phyloP scores from a whole-genome alignment of 2,329 filamentous ascomycete genomes.

The Bipolaris zeicola region DNA sequence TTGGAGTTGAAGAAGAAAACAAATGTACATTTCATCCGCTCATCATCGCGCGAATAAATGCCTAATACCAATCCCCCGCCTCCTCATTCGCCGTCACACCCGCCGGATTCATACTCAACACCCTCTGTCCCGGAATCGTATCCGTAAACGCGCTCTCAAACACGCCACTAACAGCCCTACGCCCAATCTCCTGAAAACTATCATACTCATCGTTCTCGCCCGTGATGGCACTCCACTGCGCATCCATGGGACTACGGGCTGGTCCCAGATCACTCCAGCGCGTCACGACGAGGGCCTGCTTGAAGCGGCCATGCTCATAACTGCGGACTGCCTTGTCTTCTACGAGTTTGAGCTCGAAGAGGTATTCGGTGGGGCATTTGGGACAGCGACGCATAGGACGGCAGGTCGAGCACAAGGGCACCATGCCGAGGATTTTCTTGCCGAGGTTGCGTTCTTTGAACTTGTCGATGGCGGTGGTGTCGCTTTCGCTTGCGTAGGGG shows the following conservation, averaged over 20 bases:
- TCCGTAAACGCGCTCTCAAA: conserved; percentile 64
- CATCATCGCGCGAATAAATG: too few relatives aligned
- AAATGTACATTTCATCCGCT: neutral
- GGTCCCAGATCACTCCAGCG: conserved; percentile 67
- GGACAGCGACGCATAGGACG: conserved; percentile 65
- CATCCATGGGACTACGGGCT: conserved; percentile 50
- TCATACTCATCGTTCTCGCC: conserved; percentile 53
- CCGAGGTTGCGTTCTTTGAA: conserved; percentile 28
- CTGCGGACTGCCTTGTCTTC: conserved; percentile 56
- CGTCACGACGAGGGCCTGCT: conserved; percentile 65
- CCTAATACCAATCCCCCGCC: conserved; percentile 63
- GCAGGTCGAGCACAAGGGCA: conserved; percentile 62
- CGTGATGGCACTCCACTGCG: conserved; percentile 61
- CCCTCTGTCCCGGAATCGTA: conserved; percentile 62
- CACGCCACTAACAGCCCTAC: conserved; percentile 62
- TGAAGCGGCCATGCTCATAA: conserved; percentile 57
- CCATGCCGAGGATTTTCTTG: conserved; percentile 50
- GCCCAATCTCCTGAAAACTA: conserved; percentile 60
- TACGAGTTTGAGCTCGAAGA: conserved; percentile 64
- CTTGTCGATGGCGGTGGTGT: conserved; percentile 52
- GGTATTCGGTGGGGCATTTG: conserved; percentile 66
- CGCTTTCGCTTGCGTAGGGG: conserved; percentile 48
- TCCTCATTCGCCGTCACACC: conserved; percentile 60
- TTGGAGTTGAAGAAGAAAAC: neutral
- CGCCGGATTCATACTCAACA: conserved; percentile 64